These are phyloP conservation scores for Dendrocalamus latiflorus DNA, from an alignment of 202 grass and related monocot genomes.

Conservation along the genomic window DNA sequence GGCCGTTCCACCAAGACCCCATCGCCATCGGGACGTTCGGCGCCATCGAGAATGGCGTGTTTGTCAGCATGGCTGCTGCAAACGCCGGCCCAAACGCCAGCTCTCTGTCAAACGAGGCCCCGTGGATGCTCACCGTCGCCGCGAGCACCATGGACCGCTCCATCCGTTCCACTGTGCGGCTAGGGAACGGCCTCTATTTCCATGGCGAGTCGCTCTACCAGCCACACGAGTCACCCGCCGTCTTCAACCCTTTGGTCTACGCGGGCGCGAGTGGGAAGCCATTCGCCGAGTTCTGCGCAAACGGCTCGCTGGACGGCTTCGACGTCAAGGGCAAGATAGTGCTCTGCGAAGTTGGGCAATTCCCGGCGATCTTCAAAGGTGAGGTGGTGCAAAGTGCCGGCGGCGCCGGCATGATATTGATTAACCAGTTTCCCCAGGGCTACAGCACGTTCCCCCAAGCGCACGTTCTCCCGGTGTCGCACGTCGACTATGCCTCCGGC, in stretches of 20 bases:
- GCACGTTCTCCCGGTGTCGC: slow-evolving; percentile 41
- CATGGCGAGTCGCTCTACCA: slow-evolving; percentile 38
- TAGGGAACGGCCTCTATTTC: slow-evolving; percentile 20
- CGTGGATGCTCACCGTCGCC: slow-evolving; percentile 52
- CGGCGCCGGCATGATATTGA: slow-evolving; percentile 46
- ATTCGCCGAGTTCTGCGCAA: neutral
- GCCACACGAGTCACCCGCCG: neutral
- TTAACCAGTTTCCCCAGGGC: neutral
- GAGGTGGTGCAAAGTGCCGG: slow-evolving; percentile 21
- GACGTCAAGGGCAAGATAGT: slow-evolving; percentile 47
- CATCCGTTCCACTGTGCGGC: slow-evolving; percentile 16
- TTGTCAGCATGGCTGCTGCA: slow-evolving; percentile 41
- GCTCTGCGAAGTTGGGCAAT: neutral
- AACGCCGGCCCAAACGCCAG: slow-evolving; percentile 5
- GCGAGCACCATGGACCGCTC: slow-evolving; percentile 45
- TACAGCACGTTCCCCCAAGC: slow-evolving; percentile 6
- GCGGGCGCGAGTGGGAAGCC: neutral
- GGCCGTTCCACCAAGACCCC: slow-evolving; percentile 24
- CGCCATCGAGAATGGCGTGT: slow-evolving; percentile 38
- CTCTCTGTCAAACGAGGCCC: slow-evolving; percentile 44
- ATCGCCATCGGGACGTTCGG: slow-evolving; percentile 40
- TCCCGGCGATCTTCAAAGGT: slow-evolving; percentile 2
- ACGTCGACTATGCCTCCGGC: neutral
- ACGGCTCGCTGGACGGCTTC: slow-evolving; percentile 24
- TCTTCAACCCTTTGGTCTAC: slow-evolving; percentile 17